Evolutionary conservation across 2,329 filamentous ascomycete genomes (phyloP).

Genomic region (Teratosphaeriaceae sp.): DNA sequence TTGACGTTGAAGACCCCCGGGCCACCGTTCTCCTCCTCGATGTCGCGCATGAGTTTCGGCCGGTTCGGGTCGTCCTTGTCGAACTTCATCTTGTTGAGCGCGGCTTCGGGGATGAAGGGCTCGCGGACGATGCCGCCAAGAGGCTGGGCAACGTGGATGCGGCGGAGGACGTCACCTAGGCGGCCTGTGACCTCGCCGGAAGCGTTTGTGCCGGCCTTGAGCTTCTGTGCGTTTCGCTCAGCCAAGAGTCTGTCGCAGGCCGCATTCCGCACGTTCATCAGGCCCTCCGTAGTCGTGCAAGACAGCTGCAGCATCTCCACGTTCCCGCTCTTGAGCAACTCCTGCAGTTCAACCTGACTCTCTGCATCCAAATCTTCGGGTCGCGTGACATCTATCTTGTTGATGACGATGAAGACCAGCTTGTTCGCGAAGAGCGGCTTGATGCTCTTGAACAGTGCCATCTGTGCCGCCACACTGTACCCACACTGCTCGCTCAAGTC

Average conservation of each 20-base stretch:
- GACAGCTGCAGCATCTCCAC: constrained; percentile 91
- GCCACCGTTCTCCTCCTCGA: constrained; percentile 88
- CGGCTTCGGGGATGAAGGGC: constrained; percentile 80
- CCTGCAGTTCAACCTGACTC: constrained; percentile 69
- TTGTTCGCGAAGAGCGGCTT: constrained; percentile 97
- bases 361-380: constrained; percentile 81
- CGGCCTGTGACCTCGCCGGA: constrained; percentile 70
- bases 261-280: constrained; percentile 91
- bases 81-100: constrained; percentile 78
- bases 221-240: constrained; percentile 88
- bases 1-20: constrained; percentile 96
- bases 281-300: constrained; percentile 89
- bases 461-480: constrained; percentile 87
- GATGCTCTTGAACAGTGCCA: constrained; percentile 92
- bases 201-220: constrained; percentile 79
- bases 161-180: constrained; percentile 80
- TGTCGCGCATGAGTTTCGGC: constrained; percentile 70
- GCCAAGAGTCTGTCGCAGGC: constrained; percentile 90
- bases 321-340: constrained; percentile 76
- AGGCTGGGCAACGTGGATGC: constrained; percentile 96
- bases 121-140: constrained; percentile 73
- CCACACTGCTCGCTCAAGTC: constrained; percentile 95
- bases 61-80: constrained; percentile 85
- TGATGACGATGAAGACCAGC: constrained; percentile 91
- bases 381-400: constrained; percentile 92